Percentiles rank a stretch among this genome's conserved stretches.
Evolutionary conservation across 192 early-diverging fungal genomes (phyloP).

Genomic region (Umbelopsis isabellina): DNA sequence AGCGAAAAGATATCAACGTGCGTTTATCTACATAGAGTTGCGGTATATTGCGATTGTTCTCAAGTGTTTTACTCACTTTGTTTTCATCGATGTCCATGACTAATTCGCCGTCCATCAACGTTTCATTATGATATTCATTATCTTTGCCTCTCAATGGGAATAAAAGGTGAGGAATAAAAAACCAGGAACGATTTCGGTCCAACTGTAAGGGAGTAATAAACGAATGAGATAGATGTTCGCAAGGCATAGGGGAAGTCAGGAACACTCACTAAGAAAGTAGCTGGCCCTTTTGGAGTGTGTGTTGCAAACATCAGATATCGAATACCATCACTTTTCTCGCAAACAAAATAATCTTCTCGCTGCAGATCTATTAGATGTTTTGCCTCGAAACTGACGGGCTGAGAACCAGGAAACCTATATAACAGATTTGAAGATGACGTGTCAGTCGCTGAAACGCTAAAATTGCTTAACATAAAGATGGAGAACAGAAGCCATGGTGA

Average conservation of each 20-base stretch:
- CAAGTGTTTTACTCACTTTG: slow-evolving; percentile 38
- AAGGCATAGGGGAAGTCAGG: background rate
- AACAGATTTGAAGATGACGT: slow-evolving; percentile 1
- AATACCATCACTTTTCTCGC: slow-evolving; percentile 56
- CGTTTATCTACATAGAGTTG: background rate
- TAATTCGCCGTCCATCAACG: slow-evolving; percentile 79
- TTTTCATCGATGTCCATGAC: slow-evolving; percentile 61
- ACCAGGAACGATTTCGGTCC: slow-evolving; percentile 72
- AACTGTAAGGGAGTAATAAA: slow-evolving; percentile 49
- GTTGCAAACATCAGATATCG: slow-evolving; percentile 54
- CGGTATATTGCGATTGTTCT: background rate
- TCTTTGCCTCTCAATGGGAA: slow-evolving; percentile 53
- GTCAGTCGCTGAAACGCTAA: background rate
- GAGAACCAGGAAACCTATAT: slow-evolving; percentile 65
- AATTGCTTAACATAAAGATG: too few relatives aligned
- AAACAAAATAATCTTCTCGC: slow-evolving; percentile 65
- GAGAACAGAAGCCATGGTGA: too few relatives aligned
- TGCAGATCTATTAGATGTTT: slow-evolving; percentile 51
- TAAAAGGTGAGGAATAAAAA: slow-evolving; percentile 59
- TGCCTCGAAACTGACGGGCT: slow-evolving; percentile 57
- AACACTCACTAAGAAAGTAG: slow-evolving; percentile 56
- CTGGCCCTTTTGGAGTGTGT: slow-evolving; percentile 56
- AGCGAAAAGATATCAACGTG: background rate
- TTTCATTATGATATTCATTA: slow-evolving; percentile 61
- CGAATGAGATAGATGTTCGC: background rate